These are phyloP conservation scores for Penicillium sp. DNA, from an alignment of 2,329 filamentous ascomycete genomes.

Conservation along the genomic window DNA sequence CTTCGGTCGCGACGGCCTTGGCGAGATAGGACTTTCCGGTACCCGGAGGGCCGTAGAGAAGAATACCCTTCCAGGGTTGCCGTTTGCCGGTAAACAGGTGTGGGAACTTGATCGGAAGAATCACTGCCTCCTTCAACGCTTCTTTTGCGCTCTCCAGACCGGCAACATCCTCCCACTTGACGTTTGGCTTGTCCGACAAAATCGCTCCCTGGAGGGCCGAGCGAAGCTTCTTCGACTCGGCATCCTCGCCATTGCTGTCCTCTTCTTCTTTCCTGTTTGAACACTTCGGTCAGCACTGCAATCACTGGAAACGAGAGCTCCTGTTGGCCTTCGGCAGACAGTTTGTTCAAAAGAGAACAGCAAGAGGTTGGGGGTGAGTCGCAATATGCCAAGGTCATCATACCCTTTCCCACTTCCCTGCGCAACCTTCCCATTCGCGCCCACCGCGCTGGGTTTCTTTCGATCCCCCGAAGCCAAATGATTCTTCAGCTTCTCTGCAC, in stretches of 20 bases:
- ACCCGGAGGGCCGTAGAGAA: slow-evolving; percentile 92
- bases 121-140: slow-evolving; percentile 94
- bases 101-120: slow-evolving; percentile 97
- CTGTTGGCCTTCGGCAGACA: slow-evolving; percentile 1
- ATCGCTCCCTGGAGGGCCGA: slow-evolving; percentile 90
- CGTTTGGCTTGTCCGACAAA: slow-evolving; percentile 89
- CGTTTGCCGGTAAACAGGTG: slow-evolving; percentile 94
- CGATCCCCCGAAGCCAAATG: slow-evolving; percentile 69
- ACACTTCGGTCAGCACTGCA: slow-evolving; percentile 6
- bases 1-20: slow-evolving; percentile 96
- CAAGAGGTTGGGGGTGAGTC: neutral
- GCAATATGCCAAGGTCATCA: slow-evolving; percentile 24
- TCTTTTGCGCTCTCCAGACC: slow-evolving; percentile 93
- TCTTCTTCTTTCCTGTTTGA: slow-evolving; percentile 52
- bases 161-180: slow-evolving; percentile 97
- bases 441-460: slow-evolving; percentile 53
- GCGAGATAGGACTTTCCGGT: slow-evolving; percentile 97
- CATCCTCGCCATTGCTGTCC: slow-evolving; percentile 64
- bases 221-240: slow-evolving; percentile 92
- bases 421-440: slow-evolving; percentile 52
- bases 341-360: neutral
- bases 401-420: slow-evolving; percentile 56
- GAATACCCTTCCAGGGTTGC: slow-evolving; percentile 96
- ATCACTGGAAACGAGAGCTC: neutral
- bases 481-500: slow-evolving; percentile 94